Conservation (phyloP, 768 basidiomycete species). For the Pholiota microspora region DNA sequence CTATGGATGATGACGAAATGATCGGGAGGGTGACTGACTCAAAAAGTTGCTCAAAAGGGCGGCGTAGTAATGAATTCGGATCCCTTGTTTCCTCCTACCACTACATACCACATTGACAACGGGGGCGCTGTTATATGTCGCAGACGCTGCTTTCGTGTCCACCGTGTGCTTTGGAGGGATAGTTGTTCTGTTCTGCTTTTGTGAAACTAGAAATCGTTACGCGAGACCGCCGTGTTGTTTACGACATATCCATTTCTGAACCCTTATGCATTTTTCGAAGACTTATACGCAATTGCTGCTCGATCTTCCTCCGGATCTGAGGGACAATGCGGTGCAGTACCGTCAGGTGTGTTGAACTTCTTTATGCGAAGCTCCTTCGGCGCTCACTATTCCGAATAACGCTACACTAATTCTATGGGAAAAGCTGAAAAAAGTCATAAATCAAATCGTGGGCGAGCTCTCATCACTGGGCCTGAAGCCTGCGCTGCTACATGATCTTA, state of each 20-base stretch:
- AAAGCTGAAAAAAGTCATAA: slow-evolving; percentile 90
- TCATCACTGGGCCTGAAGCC: slow-evolving; percentile 63
- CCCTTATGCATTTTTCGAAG: slow-evolving; percentile 71
- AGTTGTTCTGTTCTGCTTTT: too few relatives aligned
- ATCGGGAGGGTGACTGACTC: too few relatives aligned
- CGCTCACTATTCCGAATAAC: too few relatives aligned
- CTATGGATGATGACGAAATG: too few relatives aligned
- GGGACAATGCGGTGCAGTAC: slow-evolving; percentile 81
- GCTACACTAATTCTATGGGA: not conserved
- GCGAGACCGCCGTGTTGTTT: not conserved
- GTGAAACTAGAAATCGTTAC: too few relatives aligned
- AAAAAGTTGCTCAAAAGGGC: too few relatives aligned
- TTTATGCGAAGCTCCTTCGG: too few relatives aligned
- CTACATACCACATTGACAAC: not conserved
- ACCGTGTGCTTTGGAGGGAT: not conserved
- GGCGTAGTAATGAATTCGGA: too few relatives aligned
- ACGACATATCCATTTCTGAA: too few relatives aligned
- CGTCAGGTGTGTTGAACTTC: slow-evolving; percentile 49
- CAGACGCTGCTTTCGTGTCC: not conserved
- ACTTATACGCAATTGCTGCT: slow-evolving; percentile 60
- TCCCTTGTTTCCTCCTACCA: not conserved
- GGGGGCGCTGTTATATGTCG: not conserved
- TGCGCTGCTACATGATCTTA: slow-evolving; percentile 41
- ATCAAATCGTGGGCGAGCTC: slow-evolving; percentile 78
- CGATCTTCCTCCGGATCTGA: slow-evolving; percentile 73